Evolutionary conservation across 768 basidiomycete genomes (phyloP), one percentile per base, ranked within the genome.

Genomic region (Suillus brevipes): DNA sequence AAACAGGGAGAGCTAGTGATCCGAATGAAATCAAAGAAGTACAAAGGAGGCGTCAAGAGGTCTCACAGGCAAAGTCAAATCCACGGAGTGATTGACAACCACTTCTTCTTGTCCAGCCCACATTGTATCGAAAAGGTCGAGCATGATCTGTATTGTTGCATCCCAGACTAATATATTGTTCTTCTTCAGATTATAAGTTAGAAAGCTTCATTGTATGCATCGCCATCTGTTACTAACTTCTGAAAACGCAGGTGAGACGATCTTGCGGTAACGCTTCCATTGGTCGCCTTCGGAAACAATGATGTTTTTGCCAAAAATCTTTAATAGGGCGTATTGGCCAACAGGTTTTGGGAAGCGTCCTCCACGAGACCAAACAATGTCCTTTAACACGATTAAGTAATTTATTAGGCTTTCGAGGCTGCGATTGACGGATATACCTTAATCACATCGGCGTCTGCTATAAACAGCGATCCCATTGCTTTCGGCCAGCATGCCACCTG

Each of bases 241-340:
- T 73, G 85, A 85, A 71, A 89, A 90, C 0, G 87, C 83, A n/a
- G 88, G 87, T 1, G 85, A 85, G 20, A 83, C 77, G 49, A 90
- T 82, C 71, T 85, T 87, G 55, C 88, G 76, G 66, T 87, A 87
- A 37, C 82, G 82, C 72, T 88, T 88, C 88, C 88, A 90, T 65
- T 85, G 80, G 5, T 85, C 83, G 25, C 84, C 85, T 68, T 90
- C 89, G 0, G 86, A 84, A 2, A 81, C 82, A n/a, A 90, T 81
- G 50, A 90, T 85, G 67, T 90, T 91, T 7, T 70, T 70, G 7
- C 89, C 89, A 69, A 83, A 90, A 63, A 86, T 78, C 0, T 74
- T 64, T 20, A 90, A 73, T 18, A 78, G 65, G 1, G 57, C 65
- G 67, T 89, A 89, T 34, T 78, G 70, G 6, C 81, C 66, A 0